These are phyloP conservation scores for Picochlorum costavermella DNA, from an alignment of 139 green algal genomes.

Conservation along the genomic window DNA sequence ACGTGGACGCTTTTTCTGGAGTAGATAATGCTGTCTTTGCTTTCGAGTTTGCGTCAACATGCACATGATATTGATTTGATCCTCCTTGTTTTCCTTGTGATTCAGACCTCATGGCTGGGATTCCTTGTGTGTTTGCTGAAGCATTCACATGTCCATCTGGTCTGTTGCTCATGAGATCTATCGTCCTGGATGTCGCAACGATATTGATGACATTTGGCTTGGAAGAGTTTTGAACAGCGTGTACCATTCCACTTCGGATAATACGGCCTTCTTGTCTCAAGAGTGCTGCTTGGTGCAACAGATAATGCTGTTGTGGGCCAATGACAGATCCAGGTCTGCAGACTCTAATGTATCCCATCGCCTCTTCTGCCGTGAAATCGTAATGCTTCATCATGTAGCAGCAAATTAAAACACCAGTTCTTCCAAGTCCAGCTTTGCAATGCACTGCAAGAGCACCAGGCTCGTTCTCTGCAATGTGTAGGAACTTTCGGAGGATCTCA, in stretches of 20 bases:
- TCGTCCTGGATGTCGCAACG: constrained; percentile 1
- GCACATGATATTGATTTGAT: constrained; percentile 2
- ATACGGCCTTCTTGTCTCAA: constrained; percentile 15
- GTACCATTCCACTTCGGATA: background rate
- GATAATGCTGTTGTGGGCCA: constrained; percentile 85
- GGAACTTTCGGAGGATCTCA: constrained; percentile 63
- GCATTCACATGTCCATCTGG: background rate
- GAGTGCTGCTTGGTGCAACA: constrained; percentile 52
- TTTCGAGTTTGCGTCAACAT: background rate
- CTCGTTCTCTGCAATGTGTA: constrained; percentile 66
- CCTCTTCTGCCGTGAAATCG: constrained; percentile 72
- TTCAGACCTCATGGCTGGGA: background rate
- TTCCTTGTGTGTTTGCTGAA: background rate
- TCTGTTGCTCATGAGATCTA: constrained; percentile 5
- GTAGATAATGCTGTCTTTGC: background rate
- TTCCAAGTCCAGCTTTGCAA: constrained; percentile 92
- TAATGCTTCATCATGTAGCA: constrained; percentile 92
- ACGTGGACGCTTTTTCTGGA: background rate
- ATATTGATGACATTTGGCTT: constrained; percentile 6
- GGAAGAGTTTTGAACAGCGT: background rate
- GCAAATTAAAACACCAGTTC: constrained; percentile 85
- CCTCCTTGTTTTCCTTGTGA: background rate
- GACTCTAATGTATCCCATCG: constrained; percentile 88
- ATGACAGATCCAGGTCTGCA: constrained; percentile 84
- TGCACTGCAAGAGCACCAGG: constrained; percentile 70